Evolutionary conservation across 129 eudicot genomes (phyloP), one percentile per base, ranked within the genome.

Genomic region (Cynara cardunculus): DNA sequence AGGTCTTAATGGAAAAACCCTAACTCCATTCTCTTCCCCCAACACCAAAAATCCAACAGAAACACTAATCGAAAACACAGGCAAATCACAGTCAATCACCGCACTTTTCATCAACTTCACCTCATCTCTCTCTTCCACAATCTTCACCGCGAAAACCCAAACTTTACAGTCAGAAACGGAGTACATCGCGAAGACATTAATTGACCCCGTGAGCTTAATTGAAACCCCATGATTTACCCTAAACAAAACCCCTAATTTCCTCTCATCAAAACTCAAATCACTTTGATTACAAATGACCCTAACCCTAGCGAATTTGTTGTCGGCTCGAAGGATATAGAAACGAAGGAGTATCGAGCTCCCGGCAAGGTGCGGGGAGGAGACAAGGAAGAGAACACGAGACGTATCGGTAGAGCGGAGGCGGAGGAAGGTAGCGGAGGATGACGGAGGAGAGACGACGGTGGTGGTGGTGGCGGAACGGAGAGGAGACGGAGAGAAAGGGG

Each of bases 11-110:
- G 86, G 86, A 69, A 88, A 94, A 87, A 87, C 87, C 92, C 98
- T 87, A 66, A 94, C 92, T 65, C 97, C 97, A 76, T 80, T 85
- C 79, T 85, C 88, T 68, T 94, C 98, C 82, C 98, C 98, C 87
- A 94, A 85, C 14, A 94, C 78, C 89, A 94, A 86, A 76, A 83
- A 89, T 83, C 93, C 93, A 37, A 72, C 86, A 14, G 87, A 86
- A 73, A 94, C 72, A 67, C 86, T 77, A 46, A 94, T 80, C 2
- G 89, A 56, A 77, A 83, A 91, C 4, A 94, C 89, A 0, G 93
- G 94, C 62, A 82, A 77, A 72, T 56, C 59, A 79, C 97, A 94
- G 72, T 91, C 94, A 70, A 94, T 87, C 85, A 83, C 90, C 18
- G 92, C 98, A 87, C 88, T 88, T 77, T 87, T 91, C 85, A 91